Evolutionary conservation across 2,329 filamentous ascomycete species (phyloP), one percentile per base, ranked within the genome.

Genomic region (Paecilomyces variotii): DNA sequence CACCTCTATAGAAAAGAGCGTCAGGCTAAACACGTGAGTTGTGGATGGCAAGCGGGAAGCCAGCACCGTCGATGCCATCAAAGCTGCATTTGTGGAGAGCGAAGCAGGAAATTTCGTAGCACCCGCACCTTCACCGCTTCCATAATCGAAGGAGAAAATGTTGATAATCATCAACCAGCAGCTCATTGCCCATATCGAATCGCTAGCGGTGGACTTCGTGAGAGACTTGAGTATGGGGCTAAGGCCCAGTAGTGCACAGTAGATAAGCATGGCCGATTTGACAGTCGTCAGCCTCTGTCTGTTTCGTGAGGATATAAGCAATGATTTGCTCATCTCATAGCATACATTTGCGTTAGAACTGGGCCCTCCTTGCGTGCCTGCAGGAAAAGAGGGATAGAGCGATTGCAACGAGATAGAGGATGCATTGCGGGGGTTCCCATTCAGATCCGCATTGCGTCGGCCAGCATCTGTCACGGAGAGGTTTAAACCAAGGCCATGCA

Each of bases 121-220:
- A 62, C 69, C 72, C 27, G 73, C 71, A 64, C 72, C 72, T 57
- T 75, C 72, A 11, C 72, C 72, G 56, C 89, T 88, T 10, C 90
- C 90, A 74, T 99, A 99, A 79, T 99, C 94, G 70, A 97, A 97
- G 72, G 95, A 97, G 75, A 96, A 95, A 61, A 97, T 91, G 73
- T 99, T 99, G 76, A 97, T 93, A 67, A 89, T 84, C 62, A 99
- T 84, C 52, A 99, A 82, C 86, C 91, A 94, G 69, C 90, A 92
- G 55, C 90, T 94, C 79, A 99, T 89, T 59, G 94, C 91, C 94
- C 94, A 99, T 71, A 99, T 99, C 51, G 89, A 94, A 80, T 99
- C 94, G 58, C 85, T 89, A 6, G 90, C 93, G 3, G 93, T 97
- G 4, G 92, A 97, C 55, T 84, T 84, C 0, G 94, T 99, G n/a